phyloP scores from a whole-genome alignment of 2,329 filamentous ascomycete species.

The Nectriaceae sp. region DNA sequence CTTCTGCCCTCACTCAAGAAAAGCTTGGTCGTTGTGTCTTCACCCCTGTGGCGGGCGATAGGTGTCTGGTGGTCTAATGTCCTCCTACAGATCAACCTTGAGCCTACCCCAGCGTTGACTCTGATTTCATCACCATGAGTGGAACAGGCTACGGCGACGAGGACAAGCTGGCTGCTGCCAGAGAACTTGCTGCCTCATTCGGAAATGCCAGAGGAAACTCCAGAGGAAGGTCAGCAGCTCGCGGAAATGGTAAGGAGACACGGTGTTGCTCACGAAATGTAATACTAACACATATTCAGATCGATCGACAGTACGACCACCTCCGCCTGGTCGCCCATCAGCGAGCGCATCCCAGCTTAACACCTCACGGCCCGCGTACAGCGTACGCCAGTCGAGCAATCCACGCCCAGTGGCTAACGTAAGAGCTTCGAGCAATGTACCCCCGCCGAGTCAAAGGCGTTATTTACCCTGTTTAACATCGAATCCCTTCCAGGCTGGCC shows the following conservation, averaged over 20 bases:
- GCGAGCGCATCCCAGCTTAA: no score
- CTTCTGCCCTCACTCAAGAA: no score
- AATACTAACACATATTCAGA: no score
- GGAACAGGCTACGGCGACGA: constrained; percentile 23
- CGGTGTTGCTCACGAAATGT: no score
- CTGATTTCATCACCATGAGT: constrained; percentile 12
- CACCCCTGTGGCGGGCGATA: no score
- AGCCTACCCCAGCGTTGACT: constrained; percentile 39
- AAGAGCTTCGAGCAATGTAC: constrained; percentile 1
- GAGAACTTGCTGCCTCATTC: constrained; percentile 29
- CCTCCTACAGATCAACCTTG: constrained; percentile 34
- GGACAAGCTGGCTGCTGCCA: constrained; percentile 29
- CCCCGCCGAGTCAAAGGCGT: constrained; percentile 19
- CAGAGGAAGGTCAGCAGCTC: no score
- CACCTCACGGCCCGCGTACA: no score
- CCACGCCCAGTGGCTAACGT: neutral
- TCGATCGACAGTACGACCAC: no score
- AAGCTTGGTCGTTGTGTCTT: no score
- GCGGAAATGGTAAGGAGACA: no score
- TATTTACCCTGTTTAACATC: constrained; percentile 16
- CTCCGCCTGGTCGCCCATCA: no score
- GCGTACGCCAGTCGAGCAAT: no score
- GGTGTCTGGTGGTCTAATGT: constrained; percentile 34
- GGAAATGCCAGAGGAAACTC: constrained; percentile 12
- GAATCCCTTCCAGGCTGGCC: constrained; percentile 6